phyloP scores from a whole-genome alignment of 2,329 filamentous ascomycete species.

The Alternaria triticina region DNA sequence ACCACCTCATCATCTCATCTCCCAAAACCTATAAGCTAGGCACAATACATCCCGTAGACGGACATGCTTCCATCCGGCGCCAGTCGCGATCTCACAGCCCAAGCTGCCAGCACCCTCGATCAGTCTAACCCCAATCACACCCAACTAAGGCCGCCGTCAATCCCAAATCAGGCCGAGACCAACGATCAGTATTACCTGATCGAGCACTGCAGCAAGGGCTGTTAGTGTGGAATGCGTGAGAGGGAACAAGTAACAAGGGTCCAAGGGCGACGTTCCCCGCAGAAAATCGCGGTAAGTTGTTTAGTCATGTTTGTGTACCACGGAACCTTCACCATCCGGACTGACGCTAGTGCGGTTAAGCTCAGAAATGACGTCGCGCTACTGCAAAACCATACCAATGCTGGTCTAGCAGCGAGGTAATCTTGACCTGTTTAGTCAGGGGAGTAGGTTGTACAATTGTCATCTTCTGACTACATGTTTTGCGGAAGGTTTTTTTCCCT shows the following conservation, averaged over 20 bases:
- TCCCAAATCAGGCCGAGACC: not conserved
- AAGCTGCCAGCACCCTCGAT: not conserved
- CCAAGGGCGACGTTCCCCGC: not conserved
- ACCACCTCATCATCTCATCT: not conserved
- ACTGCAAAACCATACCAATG: not conserved
- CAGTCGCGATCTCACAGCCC: not conserved
- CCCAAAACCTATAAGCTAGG: not conserved
- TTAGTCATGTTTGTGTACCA: constrained; percentile 1
- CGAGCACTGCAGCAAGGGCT: not conserved
- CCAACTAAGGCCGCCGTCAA: not conserved
- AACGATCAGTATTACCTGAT: not conserved
- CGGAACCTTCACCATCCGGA: constrained; percentile 7
- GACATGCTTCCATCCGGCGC: not conserved
- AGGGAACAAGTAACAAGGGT: not conserved
- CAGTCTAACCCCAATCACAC: not conserved
- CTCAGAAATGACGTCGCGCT: not conserved
- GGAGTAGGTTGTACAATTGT: not conserved
- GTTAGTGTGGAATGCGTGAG: not conserved
- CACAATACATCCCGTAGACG: not conserved
- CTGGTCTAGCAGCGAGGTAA: not conserved
- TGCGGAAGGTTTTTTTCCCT: not conserved
- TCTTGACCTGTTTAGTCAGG: not conserved
- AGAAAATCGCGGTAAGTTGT: not conserved
- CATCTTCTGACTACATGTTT: not conserved
- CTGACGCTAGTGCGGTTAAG: constrained; percentile 3